These are phyloP conservation scores for Tetrahymena malaccensis DNA, from an alignment of 73 alveolate genomes.

Conservation along the genomic window DNA sequence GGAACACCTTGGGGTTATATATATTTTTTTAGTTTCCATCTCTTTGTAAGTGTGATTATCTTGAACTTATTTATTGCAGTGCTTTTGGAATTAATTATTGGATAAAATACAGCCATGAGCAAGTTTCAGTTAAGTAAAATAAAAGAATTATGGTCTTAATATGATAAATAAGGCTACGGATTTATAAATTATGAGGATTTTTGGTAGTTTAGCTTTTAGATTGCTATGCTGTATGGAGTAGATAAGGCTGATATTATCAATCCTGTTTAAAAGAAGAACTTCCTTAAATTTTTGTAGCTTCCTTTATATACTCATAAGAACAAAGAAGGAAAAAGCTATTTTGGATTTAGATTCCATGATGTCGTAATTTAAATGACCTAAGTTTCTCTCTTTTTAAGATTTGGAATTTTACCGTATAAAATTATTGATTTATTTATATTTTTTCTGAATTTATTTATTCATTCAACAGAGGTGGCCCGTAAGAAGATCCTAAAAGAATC, in stretches of 20 bases:
- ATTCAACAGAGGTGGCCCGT: neutral
- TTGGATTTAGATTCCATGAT: neutral
- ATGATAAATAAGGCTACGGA: neutral
- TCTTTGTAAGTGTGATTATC: neutral
- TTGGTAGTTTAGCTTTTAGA: neutral
- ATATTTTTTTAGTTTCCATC: neutral
- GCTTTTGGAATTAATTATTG: neutral
- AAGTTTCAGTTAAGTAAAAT: neutral
- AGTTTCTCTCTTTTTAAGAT: neutral
- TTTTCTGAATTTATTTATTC: neutral
- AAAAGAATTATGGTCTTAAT: neutral
- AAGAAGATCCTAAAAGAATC: neutral
- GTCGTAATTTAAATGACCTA: neutral
- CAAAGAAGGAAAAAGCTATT: neutral
- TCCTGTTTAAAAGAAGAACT: neutral
- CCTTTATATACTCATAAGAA: neutral
- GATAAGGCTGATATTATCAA: neutral
- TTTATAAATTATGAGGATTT: neutral
- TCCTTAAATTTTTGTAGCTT: neutral
- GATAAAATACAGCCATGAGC: neutral
- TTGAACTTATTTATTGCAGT: neutral
- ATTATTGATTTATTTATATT: neutral
- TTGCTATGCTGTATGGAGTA: neutral
- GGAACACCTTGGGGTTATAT: constrained; percentile 12
- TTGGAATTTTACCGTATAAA: neutral